These are phyloP conservation scores for Pestalotiopsis sp. DNA, from an alignment of 2,329 filamentous ascomycete species.

Conservation along the genomic window DNA sequence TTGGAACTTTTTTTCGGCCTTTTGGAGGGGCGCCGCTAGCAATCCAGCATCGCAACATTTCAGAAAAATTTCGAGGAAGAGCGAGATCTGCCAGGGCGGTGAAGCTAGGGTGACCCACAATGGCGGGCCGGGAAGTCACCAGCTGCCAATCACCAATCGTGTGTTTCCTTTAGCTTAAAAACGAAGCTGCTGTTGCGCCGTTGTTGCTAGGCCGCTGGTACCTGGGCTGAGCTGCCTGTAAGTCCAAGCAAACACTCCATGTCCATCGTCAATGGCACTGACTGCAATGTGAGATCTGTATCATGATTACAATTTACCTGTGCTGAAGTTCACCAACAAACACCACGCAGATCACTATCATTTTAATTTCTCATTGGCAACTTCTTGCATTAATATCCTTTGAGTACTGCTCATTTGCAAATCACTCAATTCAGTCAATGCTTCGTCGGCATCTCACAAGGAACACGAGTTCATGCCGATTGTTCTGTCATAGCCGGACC, in stretches of 20 bases:
- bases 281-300: no score
- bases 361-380: no score
- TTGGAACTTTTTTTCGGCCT: conserved; percentile 6
- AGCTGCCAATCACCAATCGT: not conserved
- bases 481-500: not conserved
- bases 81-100: conserved; percentile 13
- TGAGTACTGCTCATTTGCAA: not conserved
- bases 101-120: conserved; percentile 1
- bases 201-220: not conserved
- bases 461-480: conserved; percentile 1
- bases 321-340: no score
- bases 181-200: not conserved
- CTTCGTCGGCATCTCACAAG: conserved; percentile 10
- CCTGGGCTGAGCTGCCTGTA: not conserved
- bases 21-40: conserved; percentile 15
- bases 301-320: no score
- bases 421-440: conserved; percentile 13
- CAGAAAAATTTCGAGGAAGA: conserved; percentile 18
- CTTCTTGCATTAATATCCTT: not conserved
- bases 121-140: not conserved
- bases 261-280: no score
- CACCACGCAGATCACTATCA: no score
- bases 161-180: not conserved
- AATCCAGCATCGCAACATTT: conserved; percentile 9
- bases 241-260: not conserved